phyloP scores from a whole-genome alignment of 192 early-diverging fungal species.

The Linnemannia exigua region DNA sequence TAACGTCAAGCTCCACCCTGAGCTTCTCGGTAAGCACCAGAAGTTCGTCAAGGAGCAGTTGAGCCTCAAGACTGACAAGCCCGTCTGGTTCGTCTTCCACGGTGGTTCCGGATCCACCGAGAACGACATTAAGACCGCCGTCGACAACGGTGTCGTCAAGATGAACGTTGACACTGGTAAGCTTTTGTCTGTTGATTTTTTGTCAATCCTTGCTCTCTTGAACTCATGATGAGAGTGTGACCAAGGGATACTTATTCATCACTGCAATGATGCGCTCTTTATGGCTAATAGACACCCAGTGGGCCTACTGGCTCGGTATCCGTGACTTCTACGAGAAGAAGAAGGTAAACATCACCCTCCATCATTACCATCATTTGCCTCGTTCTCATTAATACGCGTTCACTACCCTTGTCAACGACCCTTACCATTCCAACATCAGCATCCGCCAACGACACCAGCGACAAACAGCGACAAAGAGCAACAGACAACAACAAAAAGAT shows the following conservation, averaged over 20 bases:
- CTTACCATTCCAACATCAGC: not conserved
- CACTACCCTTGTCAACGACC: too few species aligned
- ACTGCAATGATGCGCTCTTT: not conserved
- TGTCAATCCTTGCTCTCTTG: not conserved
- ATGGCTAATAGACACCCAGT: slow-evolving; percentile 85
- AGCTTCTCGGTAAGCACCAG: slow-evolving; percentile 95
- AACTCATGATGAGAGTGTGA: not conserved
- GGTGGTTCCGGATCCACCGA: slow-evolving; percentile 92
- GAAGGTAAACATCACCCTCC: slow-evolving; percentile 65
- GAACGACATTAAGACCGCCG: slow-evolving; percentile 86
- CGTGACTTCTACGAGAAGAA: slow-evolving; percentile 89
- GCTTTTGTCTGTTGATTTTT: not conserved
- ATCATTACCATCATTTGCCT: not conserved
- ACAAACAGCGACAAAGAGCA: not conserved
- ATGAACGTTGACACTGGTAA: slow-evolving; percentile 97
- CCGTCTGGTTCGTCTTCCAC: slow-evolving; percentile 98
- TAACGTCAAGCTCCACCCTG: slow-evolving; percentile 95
- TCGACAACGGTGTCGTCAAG: slow-evolving; percentile 92
- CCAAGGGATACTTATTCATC: not conserved
- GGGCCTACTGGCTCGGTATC: slow-evolving; percentile 94
- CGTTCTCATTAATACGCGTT: not conserved
- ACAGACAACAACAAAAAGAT: not conserved
- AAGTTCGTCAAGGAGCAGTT: slow-evolving; percentile 81
- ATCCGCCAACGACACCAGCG: not conserved
- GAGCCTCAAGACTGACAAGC: slow-evolving; percentile 70